Conservation (phyloP, 1,284 basidiomycete species). For the Leccinum pachyderme region DNA sequence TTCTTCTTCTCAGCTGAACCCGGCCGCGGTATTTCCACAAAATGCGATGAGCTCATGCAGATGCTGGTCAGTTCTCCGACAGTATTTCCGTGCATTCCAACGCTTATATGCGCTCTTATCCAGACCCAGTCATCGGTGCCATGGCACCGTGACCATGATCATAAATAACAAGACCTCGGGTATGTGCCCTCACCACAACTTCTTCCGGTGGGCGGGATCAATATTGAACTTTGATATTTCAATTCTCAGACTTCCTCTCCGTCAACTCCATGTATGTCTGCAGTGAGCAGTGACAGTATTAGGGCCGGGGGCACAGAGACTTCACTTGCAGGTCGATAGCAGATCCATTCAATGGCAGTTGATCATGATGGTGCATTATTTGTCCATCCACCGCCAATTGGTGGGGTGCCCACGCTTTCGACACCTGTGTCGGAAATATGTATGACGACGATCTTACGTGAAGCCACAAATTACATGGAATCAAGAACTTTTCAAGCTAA, state of each 20-base stretch:
- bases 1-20: slow-evolving; percentile 10
- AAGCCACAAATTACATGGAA: too few relatives aligned
- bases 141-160: slow-evolving; percentile 89
- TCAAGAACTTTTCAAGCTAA: not conserved
- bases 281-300: too few relatives aligned
- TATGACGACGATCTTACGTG: too few relatives aligned
- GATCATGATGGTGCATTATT: too few relatives aligned
- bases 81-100: not conserved
- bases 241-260: too few relatives aligned
- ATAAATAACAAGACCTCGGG: slow-evolving; percentile 85
- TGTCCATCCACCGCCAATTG: too few relatives aligned
- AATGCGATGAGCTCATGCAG: slow-evolving; percentile 77
- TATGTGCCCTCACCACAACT: slow-evolving; percentile 39
- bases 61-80: slow-evolving; percentile 57
- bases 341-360: too few relatives aligned
- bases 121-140: slow-evolving; percentile 68
- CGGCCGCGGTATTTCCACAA: slow-evolving; percentile 37
- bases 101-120: slow-evolving; percentile 8
- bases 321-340: too few relatives aligned
- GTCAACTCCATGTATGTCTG: too few relatives aligned
- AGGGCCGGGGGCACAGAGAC: too few relatives aligned
- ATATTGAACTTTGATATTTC: slow-evolving; percentile 2
- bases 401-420: too few relatives aligned
- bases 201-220: not conserved
- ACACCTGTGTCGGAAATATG: too few relatives aligned